Conservation (phyloP, 345 rosid genomes). For the Passiflora organensis region DNA sequence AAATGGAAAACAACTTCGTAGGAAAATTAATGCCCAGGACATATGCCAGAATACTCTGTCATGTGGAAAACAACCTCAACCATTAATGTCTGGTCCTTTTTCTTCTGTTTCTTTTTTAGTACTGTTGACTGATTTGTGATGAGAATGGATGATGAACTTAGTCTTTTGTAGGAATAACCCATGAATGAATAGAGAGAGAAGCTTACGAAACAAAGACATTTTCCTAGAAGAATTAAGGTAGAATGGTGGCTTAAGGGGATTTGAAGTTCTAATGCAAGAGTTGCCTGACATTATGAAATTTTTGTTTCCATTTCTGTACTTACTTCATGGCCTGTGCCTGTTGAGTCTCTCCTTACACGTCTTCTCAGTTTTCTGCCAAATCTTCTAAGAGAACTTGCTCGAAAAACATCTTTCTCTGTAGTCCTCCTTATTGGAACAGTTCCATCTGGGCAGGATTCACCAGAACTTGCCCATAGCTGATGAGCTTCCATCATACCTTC, state of each 20-base stretch:
- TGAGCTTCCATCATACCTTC: slow-evolving; percentile 7
- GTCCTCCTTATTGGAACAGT: slow-evolving; percentile 31
- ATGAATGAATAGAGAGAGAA: slow-evolving; percentile 1
- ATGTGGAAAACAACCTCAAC: neutral
- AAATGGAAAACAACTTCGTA: neutral
- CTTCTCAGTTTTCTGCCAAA: slow-evolving; percentile 25
- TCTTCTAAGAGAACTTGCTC: slow-evolving; percentile 18
- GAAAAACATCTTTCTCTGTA: slow-evolving; percentile 20
- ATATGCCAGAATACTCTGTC: neutral
- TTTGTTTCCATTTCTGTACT: neutral
- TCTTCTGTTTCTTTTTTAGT: neutral
- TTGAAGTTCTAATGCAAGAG: too few species aligned
- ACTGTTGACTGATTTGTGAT: neutral
- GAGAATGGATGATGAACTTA: neutral
- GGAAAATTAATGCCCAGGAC: slow-evolving; percentile 12
- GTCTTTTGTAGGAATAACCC: neutral
- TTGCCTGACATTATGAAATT: neutral
- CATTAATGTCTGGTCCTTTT: slow-evolving; percentile 3
- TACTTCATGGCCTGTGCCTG: slow-evolving; percentile 30
- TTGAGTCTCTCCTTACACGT: slow-evolving; percentile 25
- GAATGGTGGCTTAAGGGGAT: too few species aligned
- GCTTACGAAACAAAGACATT: neutral
- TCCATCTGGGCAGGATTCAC: slow-evolving; percentile 30
- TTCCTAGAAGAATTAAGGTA: neutral
- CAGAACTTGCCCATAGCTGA: slow-evolving; percentile 27